Percentiles rank a stretch among this genome's conserved stretches.
These are phyloP conservation scores for Kwoniella pini DNA, from an alignment of 768 basidiomycete genomes.

Conservation along the genomic window DNA sequence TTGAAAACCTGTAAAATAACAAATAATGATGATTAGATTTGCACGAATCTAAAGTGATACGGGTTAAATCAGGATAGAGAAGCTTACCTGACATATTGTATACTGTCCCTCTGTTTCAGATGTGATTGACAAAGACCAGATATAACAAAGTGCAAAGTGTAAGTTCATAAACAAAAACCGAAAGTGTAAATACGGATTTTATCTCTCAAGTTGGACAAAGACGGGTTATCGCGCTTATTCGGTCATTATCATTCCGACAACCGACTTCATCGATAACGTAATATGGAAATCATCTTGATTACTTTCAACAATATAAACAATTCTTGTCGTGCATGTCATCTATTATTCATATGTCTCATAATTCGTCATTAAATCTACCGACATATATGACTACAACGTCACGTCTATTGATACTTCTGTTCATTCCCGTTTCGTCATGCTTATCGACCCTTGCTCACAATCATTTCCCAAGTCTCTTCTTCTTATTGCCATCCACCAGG, in stretches of 20 bases:
- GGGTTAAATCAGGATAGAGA: not conserved
- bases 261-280: no score
- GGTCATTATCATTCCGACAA: no score
- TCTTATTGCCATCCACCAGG: slow-evolving; percentile 15
- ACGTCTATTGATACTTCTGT: not conserved
- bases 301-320: not conserved
- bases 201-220: no score
- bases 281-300: not conserved
- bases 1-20: slow-evolving; percentile 39
- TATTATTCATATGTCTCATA: not conserved
- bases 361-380: not conserved
- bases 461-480: not conserved
- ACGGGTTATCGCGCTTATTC: no score
- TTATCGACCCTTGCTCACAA: not conserved
- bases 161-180: no score
- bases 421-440: not conserved
- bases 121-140: no score
- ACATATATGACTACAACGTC: not conserved
- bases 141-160: no score
- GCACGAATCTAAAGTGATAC: not conserved
- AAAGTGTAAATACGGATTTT: no score
- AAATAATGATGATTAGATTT: not conserved
- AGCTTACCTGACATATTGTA: slow-evolving; percentile 31
- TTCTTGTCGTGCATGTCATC: not conserved
- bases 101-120: no score